Base-by-base conservation (phyloP, 2,329 filamentous ascomycete genomes). In the Tolypocladium capitatum region DNA sequence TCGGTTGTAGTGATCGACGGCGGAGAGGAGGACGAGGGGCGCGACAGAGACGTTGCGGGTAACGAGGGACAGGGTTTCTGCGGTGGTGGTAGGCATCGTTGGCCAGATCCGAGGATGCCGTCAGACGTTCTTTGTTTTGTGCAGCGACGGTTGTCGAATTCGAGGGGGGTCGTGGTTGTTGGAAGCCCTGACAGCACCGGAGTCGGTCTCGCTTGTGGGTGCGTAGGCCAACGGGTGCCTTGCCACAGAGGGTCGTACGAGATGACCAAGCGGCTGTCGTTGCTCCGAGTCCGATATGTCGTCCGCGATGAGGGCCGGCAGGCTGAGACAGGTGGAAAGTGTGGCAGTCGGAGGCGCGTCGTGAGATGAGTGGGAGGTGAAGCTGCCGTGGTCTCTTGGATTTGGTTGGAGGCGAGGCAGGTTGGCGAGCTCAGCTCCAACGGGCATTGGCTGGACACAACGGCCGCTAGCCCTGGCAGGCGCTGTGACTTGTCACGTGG, bases 1-100 rank as follows among this genome's bases (percentile, higher is more conserved):
- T 55, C 92, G 86, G 66, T 94, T 94, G 73, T 94, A 98, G 72
- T 98, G 92, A 74, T 98, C 92, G 77, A 94, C 92, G 58, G 84
- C 90, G 55, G 91, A 97, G 62, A 98, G 87, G 58, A 98, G 87
- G 61, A 98, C 92, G 65, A 98, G 83, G 59, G 92, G 92, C 61
- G 92, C 92, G 69, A 98, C 91, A 57, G 91, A 94, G 68, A 98
- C 92, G 69, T 84, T 95, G 68, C 88, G 83, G 61, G 83, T 91
- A 67, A 96, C 89, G 65, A 97, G 84, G 58, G 87, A 94, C 67
- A 96, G 82, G 56, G 91, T 94, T 75, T 97, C 91, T 68, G 90
- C 88, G 65, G 91, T 96, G 56, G 91, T 97, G 68, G 91, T 83
- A 70, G 90, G 91, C 91, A 97, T 97, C 66, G 24, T 42, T 4